These are phyloP conservation scores for Penicillium antarcticum DNA, from an alignment of 495 filamentous ascomycete species.

Conservation along the genomic window DNA sequence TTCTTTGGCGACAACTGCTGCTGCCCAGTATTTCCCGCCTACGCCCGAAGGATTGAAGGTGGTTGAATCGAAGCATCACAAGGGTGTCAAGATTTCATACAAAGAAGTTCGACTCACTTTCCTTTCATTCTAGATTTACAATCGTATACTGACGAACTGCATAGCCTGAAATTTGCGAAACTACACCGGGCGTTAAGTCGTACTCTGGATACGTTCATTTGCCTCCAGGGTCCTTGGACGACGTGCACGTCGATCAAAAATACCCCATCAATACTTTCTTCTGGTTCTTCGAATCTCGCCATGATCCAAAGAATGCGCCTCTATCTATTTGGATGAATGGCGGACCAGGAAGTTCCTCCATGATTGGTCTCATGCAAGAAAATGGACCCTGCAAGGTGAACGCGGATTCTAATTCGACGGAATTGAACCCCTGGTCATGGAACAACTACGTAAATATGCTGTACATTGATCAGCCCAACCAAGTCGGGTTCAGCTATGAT, in stretches of 20 bases:
- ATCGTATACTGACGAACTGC: constrained; percentile 9
- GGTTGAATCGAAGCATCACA: constrained; percentile 53
- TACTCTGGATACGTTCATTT: constrained; percentile 44
- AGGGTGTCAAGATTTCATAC: constrained; percentile 60
- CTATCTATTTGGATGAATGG: constrained; percentile 54
- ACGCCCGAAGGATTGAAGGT: constrained; percentile 48
- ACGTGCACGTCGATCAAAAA: constrained; percentile 30
- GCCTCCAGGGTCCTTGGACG: constrained; percentile 32
- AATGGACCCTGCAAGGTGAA: constrained; percentile 61
- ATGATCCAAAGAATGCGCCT: constrained; percentile 46
- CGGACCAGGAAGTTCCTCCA: constrained; percentile 56
- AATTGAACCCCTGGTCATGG: constrained; percentile 54
- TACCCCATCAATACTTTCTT: constrained; percentile 45
- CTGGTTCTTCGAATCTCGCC: constrained; percentile 46
- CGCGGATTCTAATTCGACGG: constrained; percentile 47
- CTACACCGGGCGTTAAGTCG: constrained; percentile 43
- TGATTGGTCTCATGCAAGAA: constrained; percentile 63
- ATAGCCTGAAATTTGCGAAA: constrained; percentile 51
- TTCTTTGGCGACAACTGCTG: constrained; percentile 16
- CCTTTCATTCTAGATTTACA: neutral
- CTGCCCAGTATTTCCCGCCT: constrained; percentile 55
- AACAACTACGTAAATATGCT: constrained; percentile 63
- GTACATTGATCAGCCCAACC: constrained; percentile 64
- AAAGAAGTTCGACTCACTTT: constrained; percentile 49
- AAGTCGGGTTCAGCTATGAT: constrained; percentile 61